phyloP scores from a whole-genome alignment of 2,329 filamentous ascomycete species.

The Colletotrichum tabaci region DNA sequence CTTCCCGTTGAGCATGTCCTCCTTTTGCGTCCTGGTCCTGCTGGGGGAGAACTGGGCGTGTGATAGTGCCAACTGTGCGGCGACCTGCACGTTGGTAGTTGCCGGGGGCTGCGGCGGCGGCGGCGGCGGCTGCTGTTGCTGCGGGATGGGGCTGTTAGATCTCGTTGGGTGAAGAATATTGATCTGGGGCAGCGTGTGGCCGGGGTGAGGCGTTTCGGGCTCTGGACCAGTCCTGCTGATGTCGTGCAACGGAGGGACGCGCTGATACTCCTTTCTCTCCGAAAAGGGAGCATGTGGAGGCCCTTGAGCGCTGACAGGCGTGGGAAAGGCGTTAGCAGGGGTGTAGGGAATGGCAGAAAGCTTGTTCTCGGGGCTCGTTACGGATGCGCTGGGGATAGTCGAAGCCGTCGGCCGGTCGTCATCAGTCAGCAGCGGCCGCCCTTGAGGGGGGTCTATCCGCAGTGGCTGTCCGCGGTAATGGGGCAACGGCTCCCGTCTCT shows the following conservation, averaged over 20 bases:
- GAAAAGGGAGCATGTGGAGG: slow-evolving; percentile 59
- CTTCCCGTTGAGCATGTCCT: slow-evolving; percentile 88
- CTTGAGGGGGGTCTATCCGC: slow-evolving; percentile 75
- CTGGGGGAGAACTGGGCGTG: slow-evolving; percentile 64
- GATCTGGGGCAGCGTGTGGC: slow-evolving; percentile 69
- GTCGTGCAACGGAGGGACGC: slow-evolving; percentile 74
- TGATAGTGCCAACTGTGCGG: slow-evolving; percentile 72
- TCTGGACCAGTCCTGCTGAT: slow-evolving; percentile 64
- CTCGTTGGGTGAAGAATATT: slow-evolving; percentile 67
- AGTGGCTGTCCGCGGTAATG: slow-evolving; percentile 74
- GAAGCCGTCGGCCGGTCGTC: slow-evolving; percentile 73
- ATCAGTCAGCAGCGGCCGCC: slow-evolving; percentile 68
- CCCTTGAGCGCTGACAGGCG: slow-evolving; percentile 72
- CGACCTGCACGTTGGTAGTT: slow-evolving; percentile 65
- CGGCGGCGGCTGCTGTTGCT: neutral
- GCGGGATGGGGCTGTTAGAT: slow-evolving; percentile 62
- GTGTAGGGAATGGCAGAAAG: slow-evolving; percentile 71
- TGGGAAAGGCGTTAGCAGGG: slow-evolving; percentile 71
- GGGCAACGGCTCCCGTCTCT: slow-evolving; percentile 71
- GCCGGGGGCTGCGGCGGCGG: slow-evolving; percentile 46
- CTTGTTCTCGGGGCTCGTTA: slow-evolving; percentile 73
- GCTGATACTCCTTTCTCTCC: slow-evolving; percentile 72
- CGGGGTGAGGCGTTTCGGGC: slow-evolving; percentile 67
- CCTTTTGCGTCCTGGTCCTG: slow-evolving; percentile 78
- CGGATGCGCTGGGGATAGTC: slow-evolving; percentile 71